Conservation (phyloP, 1,139 yeast genomes). For the Kurtzmaniella quercitrusa region DNA sequence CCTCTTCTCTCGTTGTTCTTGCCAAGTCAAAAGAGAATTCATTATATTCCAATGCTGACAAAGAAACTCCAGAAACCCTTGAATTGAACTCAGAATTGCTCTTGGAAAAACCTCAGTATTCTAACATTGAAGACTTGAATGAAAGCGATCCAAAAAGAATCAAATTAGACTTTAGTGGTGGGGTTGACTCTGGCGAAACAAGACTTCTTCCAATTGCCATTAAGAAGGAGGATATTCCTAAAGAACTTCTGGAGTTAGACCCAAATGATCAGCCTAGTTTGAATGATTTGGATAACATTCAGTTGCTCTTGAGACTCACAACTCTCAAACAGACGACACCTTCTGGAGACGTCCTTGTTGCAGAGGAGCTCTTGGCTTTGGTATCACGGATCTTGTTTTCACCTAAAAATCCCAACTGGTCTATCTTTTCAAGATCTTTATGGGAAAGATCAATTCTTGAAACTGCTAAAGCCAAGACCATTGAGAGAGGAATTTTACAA, state of each 20-base stretch:
- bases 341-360: constrained; percentile 61
- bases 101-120: constrained; percentile 70
- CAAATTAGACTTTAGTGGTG: constrained; percentile 26
- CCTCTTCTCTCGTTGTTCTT: constrained; percentile 72
- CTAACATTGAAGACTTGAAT: constrained; percentile 52
- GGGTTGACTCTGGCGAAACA: constrained; percentile 24
- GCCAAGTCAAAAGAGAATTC: constrained; percentile 53
- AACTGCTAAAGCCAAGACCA: constrained; percentile 74
- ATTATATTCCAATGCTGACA: constrained; percentile 16
- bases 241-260: constrained; percentile 51
- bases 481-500: constrained; percentile 91
- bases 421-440: constrained; percentile 73
- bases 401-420: constrained; percentile 58
- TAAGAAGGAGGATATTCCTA: constrained; percentile 61
- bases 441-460: constrained; percentile 91
- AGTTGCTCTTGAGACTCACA: constrained; percentile 64
- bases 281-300: constrained; percentile 65
- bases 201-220: constrained; percentile 57
- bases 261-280: constrained; percentile 81
- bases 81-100: constrained; percentile 73
- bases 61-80: constrained; percentile 47
- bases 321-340: constrained; percentile 72
- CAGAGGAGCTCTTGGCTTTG: constrained; percentile 77
- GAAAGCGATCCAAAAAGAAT: constrained; percentile 34
- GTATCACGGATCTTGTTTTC: constrained; percentile 66